Conservation (phyloP, 176 grass and related monocot genomes). For the Zea mays region Zm-B73-REFERENCE-NAM-5.0 NC_050100.1:22285501-22286000, state of each 20-base stretch:
- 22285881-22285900: conserved; percentile 64
- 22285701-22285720: conserved; percentile 52
- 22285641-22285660: conserved; percentile 59
- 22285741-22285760: conserved; percentile 64
- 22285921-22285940: conserved; percentile 31
- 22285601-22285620: conserved; percentile 69
- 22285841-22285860: conserved; percentile 37
- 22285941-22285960: conserved; percentile 32
- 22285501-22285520: conserved; percentile 84
- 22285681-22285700: conserved; percentile 61
- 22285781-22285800: conserved; percentile 45
- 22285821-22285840: conserved; percentile 32
- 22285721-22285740: conserved; percentile 58
- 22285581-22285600: conserved; percentile 70
- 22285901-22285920: conserved; percentile 43
- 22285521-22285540: conserved; percentile 86
- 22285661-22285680: conserved; percentile 67
- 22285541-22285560: conserved; percentile 92
- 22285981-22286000: conserved; percentile 58
- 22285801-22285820: conserved; percentile 37
- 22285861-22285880: conserved; percentile 56
- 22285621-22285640: conserved; percentile 53
- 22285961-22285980: conserved; percentile 56
- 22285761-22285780: conserved; percentile 45
- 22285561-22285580: conserved; percentile 68